Conservation (phyloP, 1,284 basidiomycete genomes). For the Irpex sp. region DNA sequence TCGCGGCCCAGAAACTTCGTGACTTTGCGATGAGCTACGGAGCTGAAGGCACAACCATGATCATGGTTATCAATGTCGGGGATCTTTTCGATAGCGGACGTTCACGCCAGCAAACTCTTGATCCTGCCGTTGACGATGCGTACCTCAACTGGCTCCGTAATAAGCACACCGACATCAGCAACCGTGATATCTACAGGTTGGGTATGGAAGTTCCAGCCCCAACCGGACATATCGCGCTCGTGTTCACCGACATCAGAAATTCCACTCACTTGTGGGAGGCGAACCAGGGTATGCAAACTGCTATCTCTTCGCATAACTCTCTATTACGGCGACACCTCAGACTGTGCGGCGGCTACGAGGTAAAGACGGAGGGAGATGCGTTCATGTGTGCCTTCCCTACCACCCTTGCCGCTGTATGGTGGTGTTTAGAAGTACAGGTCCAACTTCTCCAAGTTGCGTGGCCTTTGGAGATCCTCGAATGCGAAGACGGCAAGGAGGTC, state of each 20-base stretch:
- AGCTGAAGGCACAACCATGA: slow-evolving; percentile 92
- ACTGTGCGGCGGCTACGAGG: slow-evolving; percentile 95
- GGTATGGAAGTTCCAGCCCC: slow-evolving; percentile 87
- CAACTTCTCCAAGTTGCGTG: slow-evolving; percentile 85
- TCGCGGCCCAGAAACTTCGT: slow-evolving; percentile 94
- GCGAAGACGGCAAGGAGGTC: slow-evolving; percentile 86
- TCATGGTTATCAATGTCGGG: slow-evolving; percentile 91
- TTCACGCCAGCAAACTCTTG: slow-evolving; percentile 39
- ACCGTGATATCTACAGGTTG: slow-evolving; percentile 56
- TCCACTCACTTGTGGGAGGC: slow-evolving; percentile 98
- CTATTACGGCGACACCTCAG: slow-evolving; percentile 86
- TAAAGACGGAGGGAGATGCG: slow-evolving; percentile 99
- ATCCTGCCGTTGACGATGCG: slow-evolving; percentile 40
- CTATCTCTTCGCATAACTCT: slow-evolving; percentile 90
- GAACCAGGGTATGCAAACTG: slow-evolving; percentile 94
- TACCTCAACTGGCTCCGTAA: slow-evolving; percentile 30
- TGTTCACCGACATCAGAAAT: slow-evolving; percentile 98
- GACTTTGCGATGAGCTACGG: slow-evolving; percentile 98
- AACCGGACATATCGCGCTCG: slow-evolving; percentile 86
- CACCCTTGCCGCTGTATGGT: slow-evolving; percentile 84
- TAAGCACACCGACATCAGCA: slow-evolving; percentile 45
- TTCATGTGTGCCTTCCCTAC: slow-evolving; percentile 99
- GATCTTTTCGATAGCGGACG: slow-evolving; percentile 65
- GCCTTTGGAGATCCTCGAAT: slow-evolving; percentile 94
- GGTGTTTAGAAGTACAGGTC: slow-evolving; percentile 88